phyloP scores from a whole-genome alignment of 1,139 yeast species.

The Suhomyces bribrorum region DNA sequence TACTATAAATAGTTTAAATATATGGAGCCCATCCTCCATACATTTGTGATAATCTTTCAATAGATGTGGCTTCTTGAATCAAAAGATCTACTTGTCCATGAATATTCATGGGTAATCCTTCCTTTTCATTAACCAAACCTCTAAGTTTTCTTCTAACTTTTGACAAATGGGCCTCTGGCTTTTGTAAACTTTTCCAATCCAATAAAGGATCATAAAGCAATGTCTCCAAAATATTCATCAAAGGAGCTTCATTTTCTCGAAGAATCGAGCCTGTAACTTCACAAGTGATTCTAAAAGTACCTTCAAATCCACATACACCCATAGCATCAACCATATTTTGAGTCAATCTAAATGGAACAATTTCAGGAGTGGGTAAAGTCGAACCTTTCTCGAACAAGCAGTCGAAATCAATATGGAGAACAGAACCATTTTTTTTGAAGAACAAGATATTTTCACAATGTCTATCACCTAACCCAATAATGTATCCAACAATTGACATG shows the following conservation, averaged over 20 bases:
- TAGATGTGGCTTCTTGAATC: constrained; percentile 79
- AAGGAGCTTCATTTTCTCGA: constrained; percentile 78
- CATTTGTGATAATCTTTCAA: constrained; percentile 76
- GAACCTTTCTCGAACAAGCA: constrained; percentile 88
- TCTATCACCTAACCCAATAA: constrained; percentile 89
- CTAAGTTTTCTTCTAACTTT: constrained; percentile 78
- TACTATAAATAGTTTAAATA: constrained; percentile 19
- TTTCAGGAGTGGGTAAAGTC: constrained; percentile 75
- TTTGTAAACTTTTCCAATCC: constrained; percentile 57
- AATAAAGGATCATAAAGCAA: constrained; percentile 89
- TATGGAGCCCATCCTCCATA: constrained; percentile 94
- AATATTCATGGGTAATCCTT: constrained; percentile 84
- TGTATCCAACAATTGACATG: constrained; percentile 94
- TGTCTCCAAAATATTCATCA: constrained; percentile 90
- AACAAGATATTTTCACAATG: constrained; percentile 90
- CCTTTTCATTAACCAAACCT: constrained; percentile 76
- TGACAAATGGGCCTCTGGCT: constrained; percentile 70
- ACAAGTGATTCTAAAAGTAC: constrained; percentile 79
- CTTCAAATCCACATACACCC: constrained; percentile 90
- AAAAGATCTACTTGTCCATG: constrained; percentile 91
- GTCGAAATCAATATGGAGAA: constrained; percentile 94
- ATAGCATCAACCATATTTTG: constrained; percentile 88
- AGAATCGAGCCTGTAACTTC: constrained; percentile 79
- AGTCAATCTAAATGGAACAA: constrained; percentile 91
- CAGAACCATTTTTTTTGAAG: constrained; percentile 71